A percentile compares a stretch with the other conserved stretches of the same genome.
These are phyloP conservation scores for Sphaerulina vaccinii DNA, from an alignment of 2,329 filamentous ascomycete genomes.

Conservation along the genomic window DNA sequence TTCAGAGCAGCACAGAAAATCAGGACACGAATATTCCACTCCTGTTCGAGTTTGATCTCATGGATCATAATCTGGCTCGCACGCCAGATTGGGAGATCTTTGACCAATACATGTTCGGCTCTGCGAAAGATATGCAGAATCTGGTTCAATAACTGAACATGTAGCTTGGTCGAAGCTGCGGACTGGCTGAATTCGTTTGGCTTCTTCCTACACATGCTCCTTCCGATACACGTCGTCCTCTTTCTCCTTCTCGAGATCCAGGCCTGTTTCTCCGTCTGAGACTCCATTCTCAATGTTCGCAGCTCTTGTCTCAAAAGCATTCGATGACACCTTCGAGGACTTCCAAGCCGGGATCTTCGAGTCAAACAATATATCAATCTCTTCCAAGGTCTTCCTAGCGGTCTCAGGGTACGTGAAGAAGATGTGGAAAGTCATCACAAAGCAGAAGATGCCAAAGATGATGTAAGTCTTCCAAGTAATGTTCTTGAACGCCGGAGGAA, in stretches of 20 bases:
- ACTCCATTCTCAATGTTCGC: conserved; percentile 17
- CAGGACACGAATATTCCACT: no score
- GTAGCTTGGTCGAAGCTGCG: no score
- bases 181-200: no score
- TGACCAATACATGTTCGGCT: no score
- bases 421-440: conserved; percentile 51
- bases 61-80: no score
- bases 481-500: conserved; percentile 58
- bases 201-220: conserved; percentile 7
- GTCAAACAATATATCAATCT: conserved; percentile 40
- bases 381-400: conserved; percentile 40
- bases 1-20: no score
- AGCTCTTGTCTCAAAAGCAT: conserved; percentile 16
- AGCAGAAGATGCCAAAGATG: conserved; percentile 68
- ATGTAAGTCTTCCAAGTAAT: conserved; percentile 62
- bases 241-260: conserved; percentile 12
- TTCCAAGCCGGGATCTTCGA: conserved; percentile 31
- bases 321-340: conserved; percentile 27
- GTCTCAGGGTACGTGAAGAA: conserved; percentile 45
- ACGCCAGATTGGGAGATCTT: no score
- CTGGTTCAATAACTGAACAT: no score
- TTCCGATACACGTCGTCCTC: conserved; percentile 9
- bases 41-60: no score
- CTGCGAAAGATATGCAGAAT: no score
- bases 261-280: background rate